Conservation (phyloP, 2,329 filamentous ascomycete species). For the Aureobasidium sp. region DNA sequence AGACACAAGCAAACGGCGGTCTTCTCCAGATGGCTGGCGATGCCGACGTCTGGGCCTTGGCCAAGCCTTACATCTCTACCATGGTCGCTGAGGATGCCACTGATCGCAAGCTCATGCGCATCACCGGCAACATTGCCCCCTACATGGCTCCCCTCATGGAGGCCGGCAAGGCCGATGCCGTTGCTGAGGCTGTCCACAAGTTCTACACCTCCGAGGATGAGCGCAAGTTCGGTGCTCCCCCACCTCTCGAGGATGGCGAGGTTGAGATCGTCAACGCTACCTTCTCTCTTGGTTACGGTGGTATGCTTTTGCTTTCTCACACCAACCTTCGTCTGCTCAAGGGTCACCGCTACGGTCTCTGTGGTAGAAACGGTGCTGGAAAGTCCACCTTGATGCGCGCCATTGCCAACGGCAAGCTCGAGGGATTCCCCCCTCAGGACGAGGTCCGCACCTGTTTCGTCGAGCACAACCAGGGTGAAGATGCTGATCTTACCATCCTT, state of each 20-base stretch:
- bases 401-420: constrained; percentile 90
- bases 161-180: constrained; percentile 50
- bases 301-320: constrained; percentile 93
- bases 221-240: constrained; percentile 74
- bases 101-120: constrained; percentile 66
- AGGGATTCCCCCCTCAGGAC: constrained; percentile 90
- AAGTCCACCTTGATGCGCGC: constrained; percentile 99
- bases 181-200: constrained; percentile 66
- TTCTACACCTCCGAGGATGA: constrained; percentile 77
- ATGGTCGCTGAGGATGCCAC: constrained; percentile 87
- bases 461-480: constrained; percentile 97
- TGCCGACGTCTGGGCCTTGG: constrained; percentile 51
- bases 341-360: constrained; percentile 94
- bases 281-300: constrained; percentile 95
- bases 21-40: constrained; percentile 54
- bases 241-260: constrained; percentile 86
- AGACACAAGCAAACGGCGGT: constrained; percentile 63
- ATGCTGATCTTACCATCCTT: constrained; percentile 93
- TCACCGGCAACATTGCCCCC: constrained; percentile 58
- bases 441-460: constrained; percentile 94
- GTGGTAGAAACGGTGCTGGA: constrained; percentile 91
- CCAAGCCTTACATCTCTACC: constrained; percentile 65
- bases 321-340: constrained; percentile 91
- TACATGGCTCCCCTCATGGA: constrained; percentile 68
- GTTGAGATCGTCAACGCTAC: constrained; percentile 94